Percentiles rank a stretch among this genome's conserved stretches.
These are phyloP conservation scores for Melaleuca quinquenervia DNA, from an alignment of 345 rosid species.

Conservation along the genomic window DNA sequence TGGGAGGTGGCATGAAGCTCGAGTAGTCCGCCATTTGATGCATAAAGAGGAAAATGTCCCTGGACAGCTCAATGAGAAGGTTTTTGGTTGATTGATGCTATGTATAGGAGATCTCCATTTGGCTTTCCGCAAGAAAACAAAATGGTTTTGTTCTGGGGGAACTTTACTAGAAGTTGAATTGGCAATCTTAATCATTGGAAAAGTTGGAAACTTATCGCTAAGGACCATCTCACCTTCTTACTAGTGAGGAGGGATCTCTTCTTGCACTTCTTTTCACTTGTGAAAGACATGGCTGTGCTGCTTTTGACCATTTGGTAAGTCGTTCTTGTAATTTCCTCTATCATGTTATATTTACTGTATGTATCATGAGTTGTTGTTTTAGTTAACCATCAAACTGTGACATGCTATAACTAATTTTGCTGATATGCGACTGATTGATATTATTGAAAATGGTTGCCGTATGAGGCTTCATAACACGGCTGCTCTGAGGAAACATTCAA, in stretches of 20 bases:
- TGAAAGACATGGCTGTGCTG: background rate
- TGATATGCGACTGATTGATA: background rate
- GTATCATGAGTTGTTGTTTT: background rate
- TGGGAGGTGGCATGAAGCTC: constrained; percentile 34
- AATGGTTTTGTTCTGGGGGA: background rate
- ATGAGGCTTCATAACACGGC: background rate
- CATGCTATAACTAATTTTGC: background rate
- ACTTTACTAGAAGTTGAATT: background rate
- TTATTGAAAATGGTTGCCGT: background rate
- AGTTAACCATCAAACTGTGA: background rate
- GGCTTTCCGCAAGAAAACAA: background rate
- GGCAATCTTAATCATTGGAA: background rate
- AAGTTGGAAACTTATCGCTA: background rate
- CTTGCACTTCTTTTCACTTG: background rate
- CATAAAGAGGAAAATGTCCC: constrained; percentile 18
- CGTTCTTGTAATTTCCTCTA: background rate
- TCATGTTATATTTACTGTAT: background rate
- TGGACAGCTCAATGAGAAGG: constrained; percentile 3
- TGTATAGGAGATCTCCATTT: background rate
- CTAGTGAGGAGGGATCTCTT: background rate
- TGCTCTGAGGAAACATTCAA: background rate
- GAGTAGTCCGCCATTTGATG: constrained; percentile 21
- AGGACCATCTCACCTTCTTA: background rate
- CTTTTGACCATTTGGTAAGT: background rate
- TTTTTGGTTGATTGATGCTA: constrained; percentile 3